Evolutionary conservation across 805 yeast species (phyloP).

Genomic region (Lipomyces yamanashiensis): DNA sequence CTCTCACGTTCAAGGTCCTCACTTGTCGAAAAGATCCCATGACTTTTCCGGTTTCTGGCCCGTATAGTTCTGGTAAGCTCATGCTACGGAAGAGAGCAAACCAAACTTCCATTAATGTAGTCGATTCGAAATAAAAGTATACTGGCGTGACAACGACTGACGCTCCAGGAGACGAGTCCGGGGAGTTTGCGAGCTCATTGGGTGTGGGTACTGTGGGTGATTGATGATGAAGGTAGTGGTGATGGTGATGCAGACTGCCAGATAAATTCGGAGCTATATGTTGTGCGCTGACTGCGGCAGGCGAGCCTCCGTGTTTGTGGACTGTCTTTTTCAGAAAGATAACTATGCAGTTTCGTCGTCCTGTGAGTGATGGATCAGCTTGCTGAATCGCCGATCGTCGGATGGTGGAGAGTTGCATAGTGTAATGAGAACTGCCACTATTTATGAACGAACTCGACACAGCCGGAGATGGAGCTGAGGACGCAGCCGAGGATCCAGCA

Average conservation of each 20-base stretch:
- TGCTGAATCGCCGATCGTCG: slow-evolving; percentile 31
- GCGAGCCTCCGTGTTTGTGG: neutral
- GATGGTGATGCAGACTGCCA: slow-evolving; percentile 17
- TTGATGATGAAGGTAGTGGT: slow-evolving; percentile 9
- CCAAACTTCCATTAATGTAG: slow-evolving; percentile 30
- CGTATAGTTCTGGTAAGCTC: slow-evolving; percentile 33
- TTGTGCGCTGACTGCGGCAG: neutral
- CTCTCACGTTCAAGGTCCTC: slow-evolving; percentile 21
- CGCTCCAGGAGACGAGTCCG: neutral
- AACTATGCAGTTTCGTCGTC: slow-evolving; percentile 29
- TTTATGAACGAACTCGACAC: slow-evolving; percentile 4
- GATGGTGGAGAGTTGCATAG: slow-evolving; percentile 27
- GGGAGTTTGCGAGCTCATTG: neutral
- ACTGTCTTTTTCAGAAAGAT: slow-evolving; percentile 23
- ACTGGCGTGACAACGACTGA: slow-evolving; percentile 26
- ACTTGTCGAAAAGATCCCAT: slow-evolving; percentile 30
- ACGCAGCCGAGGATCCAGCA: neutral
- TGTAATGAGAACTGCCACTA: slow-evolving; percentile 18
- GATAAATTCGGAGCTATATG: neutral
- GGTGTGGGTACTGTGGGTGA: slow-evolving; percentile 1
- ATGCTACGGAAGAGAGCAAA: slow-evolving; percentile 29
- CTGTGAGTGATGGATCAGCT: slow-evolving; percentile 34
- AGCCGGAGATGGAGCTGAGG: neutral
- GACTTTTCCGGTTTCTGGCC: slow-evolving; percentile 32
- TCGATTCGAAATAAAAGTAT: slow-evolving; percentile 28